Base-by-base conservation (phyloP, 1,284 basidiomycete species). In the Ustilago nuda region DNA sequence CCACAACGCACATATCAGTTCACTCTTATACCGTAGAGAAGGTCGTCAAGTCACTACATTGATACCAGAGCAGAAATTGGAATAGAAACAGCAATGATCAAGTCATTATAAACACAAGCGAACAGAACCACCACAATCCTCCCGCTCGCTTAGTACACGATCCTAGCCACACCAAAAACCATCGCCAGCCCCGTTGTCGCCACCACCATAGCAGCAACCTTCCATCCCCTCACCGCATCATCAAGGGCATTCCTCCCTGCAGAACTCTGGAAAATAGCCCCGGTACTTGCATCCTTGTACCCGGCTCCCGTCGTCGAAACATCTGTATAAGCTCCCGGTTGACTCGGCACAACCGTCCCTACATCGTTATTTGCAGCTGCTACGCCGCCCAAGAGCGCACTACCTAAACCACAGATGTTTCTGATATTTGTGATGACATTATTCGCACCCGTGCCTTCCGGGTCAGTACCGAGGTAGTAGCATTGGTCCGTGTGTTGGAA, bases 401-500 rank as follows among this genome's bases (percentile, higher is more conserved):
- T 71, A 0, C 74, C 79, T 7, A 82, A 57, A 0, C 72, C 80
- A 33, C 81, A 82, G 53, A 82, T 76, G 30, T 59, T 66, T n/a
- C 81, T 61, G 19, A 82, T 59, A 56, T 82, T 82, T 33, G 67
- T 67, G 7, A 79, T 41, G 11, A 81, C 56, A 17, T 60, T 57
- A 17, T 39, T 36, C n/a, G 81, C 81, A 7, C 80, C 81, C 4
- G 81, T 82, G 0, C 79, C 81, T 54, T 79, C 51, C 1, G 81
- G 78, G 45, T 82, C 81, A 1, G 81, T 82, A 15, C 80, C 80
- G 9, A 76, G 57, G 50, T 80, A 78, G 41, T 76, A 70, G 61
- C 79, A 76, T 63, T 80, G 78, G 43, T 82, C 50, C 1, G 80
- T 82, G 37, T 73, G 59, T 55, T 82, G 80, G 71, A 82, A 82